Evolutionary conservation across 768 basidiomycete genomes (phyloP).

Genomic region (Cystoderma amianthinum): DNA sequence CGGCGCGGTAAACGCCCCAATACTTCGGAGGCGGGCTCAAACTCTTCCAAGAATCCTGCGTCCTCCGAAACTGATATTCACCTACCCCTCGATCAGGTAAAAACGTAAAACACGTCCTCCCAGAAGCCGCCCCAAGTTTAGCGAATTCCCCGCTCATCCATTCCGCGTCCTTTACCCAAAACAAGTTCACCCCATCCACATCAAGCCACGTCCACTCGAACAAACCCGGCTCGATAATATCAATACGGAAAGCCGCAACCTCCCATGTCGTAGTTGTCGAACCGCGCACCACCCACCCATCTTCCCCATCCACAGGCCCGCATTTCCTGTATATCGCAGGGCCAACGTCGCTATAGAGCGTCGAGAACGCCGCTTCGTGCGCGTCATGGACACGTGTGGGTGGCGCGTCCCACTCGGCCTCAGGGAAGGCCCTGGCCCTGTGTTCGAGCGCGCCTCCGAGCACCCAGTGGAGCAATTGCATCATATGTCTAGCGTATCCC

Average conservation of each 20-base stretch:
- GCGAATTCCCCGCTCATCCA: constrained; percentile 23
- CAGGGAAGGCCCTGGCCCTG: constrained; percentile 17
- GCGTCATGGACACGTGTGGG: constrained; percentile 24
- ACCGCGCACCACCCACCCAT: constrained; percentile 38
- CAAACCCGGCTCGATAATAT: no score
- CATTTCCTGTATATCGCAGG: constrained; percentile 32
- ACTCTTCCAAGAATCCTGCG: constrained; percentile 14
- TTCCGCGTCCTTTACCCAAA: constrained; percentile 34
- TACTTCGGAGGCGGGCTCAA: constrained; percentile 10
- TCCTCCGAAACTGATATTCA: constrained; percentile 31
- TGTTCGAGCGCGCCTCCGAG: constrained; percentile 22
- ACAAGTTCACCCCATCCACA: constrained; percentile 21
- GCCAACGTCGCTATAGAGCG: constrained; percentile 50
- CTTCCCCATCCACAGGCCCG: constrained; percentile 22
- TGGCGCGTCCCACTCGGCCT: constrained; percentile 34
- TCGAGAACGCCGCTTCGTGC: constrained; percentile 37
- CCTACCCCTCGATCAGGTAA: constrained; percentile 41
- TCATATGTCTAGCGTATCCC: constrained; percentile 59
- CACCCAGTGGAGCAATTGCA: constrained; percentile 56
- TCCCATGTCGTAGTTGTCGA: constrained; percentile 34
- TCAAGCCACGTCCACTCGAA: constrained; percentile 27
- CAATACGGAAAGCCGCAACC: no score
- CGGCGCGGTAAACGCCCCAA: constrained; percentile 20
- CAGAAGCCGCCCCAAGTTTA: constrained; percentile 3
- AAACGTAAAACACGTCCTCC: constrained; percentile 23